Conservation (phyloP, 306 rosid genomes). For the Malus sieversii region DNA sequence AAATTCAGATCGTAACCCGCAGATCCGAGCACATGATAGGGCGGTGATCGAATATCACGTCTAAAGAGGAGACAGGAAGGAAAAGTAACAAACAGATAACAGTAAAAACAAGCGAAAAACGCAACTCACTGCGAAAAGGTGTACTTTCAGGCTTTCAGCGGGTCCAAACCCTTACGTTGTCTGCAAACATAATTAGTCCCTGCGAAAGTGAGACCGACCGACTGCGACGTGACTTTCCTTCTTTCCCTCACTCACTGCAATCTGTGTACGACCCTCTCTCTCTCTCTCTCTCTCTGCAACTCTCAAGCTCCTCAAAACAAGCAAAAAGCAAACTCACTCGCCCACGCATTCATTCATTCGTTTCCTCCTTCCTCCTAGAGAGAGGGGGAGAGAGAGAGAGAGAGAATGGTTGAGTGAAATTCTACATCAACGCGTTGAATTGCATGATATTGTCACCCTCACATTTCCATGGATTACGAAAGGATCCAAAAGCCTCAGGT, state of each 20-base stretch:
- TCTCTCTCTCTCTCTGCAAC: background rate
- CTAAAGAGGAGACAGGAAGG: too few species aligned
- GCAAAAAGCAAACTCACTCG: background rate
- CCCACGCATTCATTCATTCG: background rate
- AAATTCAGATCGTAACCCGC: fast-evolving
- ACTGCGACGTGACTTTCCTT: background rate
- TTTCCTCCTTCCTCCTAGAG: too few species aligned
- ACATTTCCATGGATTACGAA: slow-evolving; percentile 63
- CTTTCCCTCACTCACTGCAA: background rate
- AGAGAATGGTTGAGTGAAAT: background rate
- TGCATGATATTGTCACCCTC: background rate
- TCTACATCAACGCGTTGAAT: background rate
- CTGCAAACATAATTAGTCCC: background rate
- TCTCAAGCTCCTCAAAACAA: background rate
- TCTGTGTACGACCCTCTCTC: background rate
- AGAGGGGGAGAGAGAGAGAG: too few species aligned
- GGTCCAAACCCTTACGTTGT: slow-evolving; percentile 3
- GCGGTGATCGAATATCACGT: too few species aligned
- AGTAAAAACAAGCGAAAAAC: too few species aligned
- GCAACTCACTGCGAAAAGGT: too few species aligned
- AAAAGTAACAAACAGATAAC: too few species aligned
- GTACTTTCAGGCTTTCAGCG: background rate
- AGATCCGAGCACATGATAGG: too few species aligned
- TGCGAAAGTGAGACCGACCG: background rate
- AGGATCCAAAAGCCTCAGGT: slow-evolving; percentile 97